Evolutionary conservation across 2,329 filamentous ascomycete species (phyloP).

Genomic region (Apiospora kogelbergensis): DNA sequence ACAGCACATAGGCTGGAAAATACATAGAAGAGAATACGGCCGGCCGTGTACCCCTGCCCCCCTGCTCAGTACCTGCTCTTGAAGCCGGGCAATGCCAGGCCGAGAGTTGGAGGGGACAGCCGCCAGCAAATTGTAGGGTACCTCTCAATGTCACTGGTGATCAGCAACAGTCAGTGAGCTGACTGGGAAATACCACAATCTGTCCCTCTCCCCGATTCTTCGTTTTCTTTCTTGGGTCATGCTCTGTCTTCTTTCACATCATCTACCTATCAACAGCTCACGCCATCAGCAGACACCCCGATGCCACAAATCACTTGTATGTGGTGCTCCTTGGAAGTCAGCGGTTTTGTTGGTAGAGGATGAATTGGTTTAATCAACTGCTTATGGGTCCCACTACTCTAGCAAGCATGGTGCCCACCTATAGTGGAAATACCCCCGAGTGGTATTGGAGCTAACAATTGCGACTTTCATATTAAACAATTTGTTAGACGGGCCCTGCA

Average conservation of each 20-base stretch:
- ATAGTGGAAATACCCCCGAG: slow-evolving; percentile 6
- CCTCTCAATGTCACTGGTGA: slow-evolving; percentile 2
- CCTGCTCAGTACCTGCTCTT: not conserved
- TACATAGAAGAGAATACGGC: not conserved
- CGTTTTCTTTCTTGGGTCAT: not conserved
- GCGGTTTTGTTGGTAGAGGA: not conserved
- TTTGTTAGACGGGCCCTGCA: not conserved
- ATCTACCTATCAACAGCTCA: too few species aligned
- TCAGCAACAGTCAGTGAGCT: not conserved
- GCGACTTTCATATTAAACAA: slow-evolving; percentile 3
- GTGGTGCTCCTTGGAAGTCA: not conserved
- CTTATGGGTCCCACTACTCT: not conserved
- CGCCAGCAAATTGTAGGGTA: not conserved
- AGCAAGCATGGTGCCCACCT: not conserved
- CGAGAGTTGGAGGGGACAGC: not conserved
- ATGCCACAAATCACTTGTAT: not conserved
- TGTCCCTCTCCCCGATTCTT: not conserved
- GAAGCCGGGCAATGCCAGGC: slow-evolving; percentile 6
- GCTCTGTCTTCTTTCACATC: not conserved
- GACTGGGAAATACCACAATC: not conserved
- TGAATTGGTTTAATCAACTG: not conserved
- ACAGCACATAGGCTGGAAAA: not conserved
- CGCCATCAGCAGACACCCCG: not conserved
- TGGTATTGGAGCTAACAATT: not conserved
- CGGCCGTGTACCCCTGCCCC: not conserved